These are phyloP conservation scores for Penicillium subrubescens DNA, from an alignment of 495 filamentous ascomycete genomes.

Conservation along the genomic window DNA sequence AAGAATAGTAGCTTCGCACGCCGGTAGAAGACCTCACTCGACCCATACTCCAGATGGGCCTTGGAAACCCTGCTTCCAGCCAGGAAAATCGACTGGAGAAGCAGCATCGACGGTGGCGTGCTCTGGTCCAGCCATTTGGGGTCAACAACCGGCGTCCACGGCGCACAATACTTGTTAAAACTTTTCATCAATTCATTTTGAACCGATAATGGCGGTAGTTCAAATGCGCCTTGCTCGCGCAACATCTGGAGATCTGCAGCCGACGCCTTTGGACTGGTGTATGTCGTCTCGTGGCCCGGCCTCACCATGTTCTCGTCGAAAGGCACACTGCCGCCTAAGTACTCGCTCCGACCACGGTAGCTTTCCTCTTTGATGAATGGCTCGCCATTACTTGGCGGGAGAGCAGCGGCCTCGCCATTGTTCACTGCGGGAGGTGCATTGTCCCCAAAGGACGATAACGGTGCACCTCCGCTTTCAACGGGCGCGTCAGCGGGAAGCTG, in stretches of 20 bases:
- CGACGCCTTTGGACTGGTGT: slow-evolving; percentile 30
- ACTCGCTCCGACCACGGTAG: slow-evolving; percentile 34
- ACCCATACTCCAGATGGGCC: slow-evolving; percentile 32
- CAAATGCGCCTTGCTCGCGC: slow-evolving; percentile 31
- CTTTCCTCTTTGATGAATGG: slow-evolving; percentile 33
- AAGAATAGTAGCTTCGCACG: slow-evolving; percentile 34
- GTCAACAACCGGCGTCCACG: slow-evolving; percentile 34
- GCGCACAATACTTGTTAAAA: slow-evolving; percentile 29
- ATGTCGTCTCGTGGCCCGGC: slow-evolving; percentile 31
- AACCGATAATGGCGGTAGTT: slow-evolving; percentile 28
- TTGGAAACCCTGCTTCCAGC: slow-evolving; percentile 32
- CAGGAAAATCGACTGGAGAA: slow-evolving; percentile 30
- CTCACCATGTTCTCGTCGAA: slow-evolving; percentile 39
- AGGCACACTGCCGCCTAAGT: slow-evolving; percentile 32
- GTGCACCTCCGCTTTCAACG: slow-evolving; percentile 7
- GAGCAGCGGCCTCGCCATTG: background rate
- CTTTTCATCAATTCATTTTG: slow-evolving; percentile 30
- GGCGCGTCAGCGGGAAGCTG: slow-evolving; percentile 23
- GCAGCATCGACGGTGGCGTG: slow-evolving; percentile 30
- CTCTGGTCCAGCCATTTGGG: slow-evolving; percentile 30
- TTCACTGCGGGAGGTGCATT: background rate
- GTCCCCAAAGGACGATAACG: slow-evolving; percentile 9
- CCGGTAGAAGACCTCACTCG: slow-evolving; percentile 34
- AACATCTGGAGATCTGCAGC: slow-evolving; percentile 30
- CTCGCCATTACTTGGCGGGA: slow-evolving; percentile 17